Evolutionary conservation across 2,329 filamentous ascomycete genomes (phyloP).

Genomic region (Fusarium agapanthi): DNA sequence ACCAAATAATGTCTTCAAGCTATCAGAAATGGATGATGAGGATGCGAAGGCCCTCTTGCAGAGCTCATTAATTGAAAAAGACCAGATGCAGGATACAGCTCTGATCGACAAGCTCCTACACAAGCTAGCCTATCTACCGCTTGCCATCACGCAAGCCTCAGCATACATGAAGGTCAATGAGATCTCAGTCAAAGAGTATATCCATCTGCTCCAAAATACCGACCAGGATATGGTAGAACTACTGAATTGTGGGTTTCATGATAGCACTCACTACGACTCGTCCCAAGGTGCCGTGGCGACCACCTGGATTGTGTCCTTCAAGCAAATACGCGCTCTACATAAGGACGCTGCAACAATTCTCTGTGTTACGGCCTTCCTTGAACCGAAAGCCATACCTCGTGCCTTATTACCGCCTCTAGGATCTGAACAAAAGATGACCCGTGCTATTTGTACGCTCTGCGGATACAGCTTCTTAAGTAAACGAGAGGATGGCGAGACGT

Average conservation of each 20-base stretch:
- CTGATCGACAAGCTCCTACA: conserved; percentile 29
- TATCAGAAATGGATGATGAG: neutral
- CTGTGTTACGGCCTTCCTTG: neutral
- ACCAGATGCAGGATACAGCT: fast-evolving
- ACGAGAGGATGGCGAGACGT: conserved; percentile 37
- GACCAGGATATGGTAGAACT: conserved; percentile 40
- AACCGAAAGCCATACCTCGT: conserved; percentile 50
- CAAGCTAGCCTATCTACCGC: conserved; percentile 47
- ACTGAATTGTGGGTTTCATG: conserved; percentile 45
- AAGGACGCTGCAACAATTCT: conserved; percentile 48
- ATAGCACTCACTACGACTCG: conserved; percentile 39
- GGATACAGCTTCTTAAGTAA: conserved; percentile 46
- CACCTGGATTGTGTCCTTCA: conserved; percentile 54
- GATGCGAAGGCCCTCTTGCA: conserved; percentile 39
- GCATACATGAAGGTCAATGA: conserved; percentile 50
- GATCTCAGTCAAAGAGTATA: conserved; percentile 43
- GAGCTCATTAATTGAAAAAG: conserved; percentile 6
- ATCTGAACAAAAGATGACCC: conserved; percentile 27
- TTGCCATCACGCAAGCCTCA: conserved; percentile 51
- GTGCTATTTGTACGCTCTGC: conserved; percentile 45
- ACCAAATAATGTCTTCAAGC: neutral
- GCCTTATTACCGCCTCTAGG: conserved; percentile 41
- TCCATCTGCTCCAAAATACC: conserved; percentile 44
- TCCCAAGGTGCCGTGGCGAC: conserved; percentile 49
- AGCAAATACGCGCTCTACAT: conserved; percentile 45